Conservation (phyloP, 345 rosid genomes). For the Streptanthus diversifolius region DNA sequence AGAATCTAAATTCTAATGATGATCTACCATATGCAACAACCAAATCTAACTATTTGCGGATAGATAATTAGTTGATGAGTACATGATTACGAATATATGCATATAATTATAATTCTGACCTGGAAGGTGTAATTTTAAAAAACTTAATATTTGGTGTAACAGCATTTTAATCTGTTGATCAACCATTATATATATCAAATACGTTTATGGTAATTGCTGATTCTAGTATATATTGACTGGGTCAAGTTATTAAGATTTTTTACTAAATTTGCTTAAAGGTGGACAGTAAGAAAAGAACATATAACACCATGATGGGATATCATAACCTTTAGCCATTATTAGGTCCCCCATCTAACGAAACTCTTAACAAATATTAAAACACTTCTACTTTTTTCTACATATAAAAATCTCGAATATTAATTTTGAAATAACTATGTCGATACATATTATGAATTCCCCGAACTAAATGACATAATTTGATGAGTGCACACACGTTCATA, state of each 20-base stretch:
- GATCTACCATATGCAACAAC: background rate
- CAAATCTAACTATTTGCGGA: background rate
- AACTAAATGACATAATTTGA: background rate
- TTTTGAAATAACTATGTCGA: background rate
- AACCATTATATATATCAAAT: background rate
- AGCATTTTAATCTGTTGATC: background rate
- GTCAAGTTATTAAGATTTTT: conserved; percentile 24
- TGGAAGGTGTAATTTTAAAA: background rate
- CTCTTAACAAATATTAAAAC: conserved; percentile 36
- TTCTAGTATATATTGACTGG: conserved; percentile 9
- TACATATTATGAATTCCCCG: background rate
- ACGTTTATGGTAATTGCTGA: conserved; percentile 10
- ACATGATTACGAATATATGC: background rate
- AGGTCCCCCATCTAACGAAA: conserved; percentile 43
- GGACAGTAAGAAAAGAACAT: conserved; percentile 28
- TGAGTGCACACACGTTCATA: conserved; percentile 24
- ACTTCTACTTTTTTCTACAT: conserved; percentile 4
- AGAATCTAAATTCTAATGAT: background rate
- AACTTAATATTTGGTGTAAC: background rate
- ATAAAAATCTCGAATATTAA: background rate
- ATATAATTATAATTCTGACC: background rate
- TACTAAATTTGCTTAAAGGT: conserved; percentile 21
- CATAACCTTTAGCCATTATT: conserved; percentile 48
- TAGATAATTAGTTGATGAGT: background rate
- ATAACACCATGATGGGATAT: conserved; percentile 35